Percentiles rank a stretch among this genome's conserved stretches.
phyloP scores from a whole-genome alignment of 2,329 filamentous ascomycete species.

The Monilinia polystroma region DNA sequence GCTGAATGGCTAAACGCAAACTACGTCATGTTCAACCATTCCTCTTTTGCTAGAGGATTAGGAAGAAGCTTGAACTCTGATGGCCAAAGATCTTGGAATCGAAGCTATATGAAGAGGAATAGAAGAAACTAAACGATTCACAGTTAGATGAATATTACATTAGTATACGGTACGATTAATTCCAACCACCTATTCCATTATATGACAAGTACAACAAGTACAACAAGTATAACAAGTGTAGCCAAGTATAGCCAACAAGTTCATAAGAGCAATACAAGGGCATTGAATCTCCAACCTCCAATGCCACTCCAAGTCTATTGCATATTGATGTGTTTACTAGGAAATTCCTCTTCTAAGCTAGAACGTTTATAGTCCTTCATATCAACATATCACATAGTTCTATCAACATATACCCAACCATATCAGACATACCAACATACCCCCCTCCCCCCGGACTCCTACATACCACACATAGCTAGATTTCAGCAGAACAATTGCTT shows the following conservation, averaged over 20 bases:
- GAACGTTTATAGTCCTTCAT: too few species aligned
- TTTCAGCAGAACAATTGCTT: neutral
- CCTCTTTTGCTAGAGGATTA: neutral
- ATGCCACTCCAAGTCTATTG: neutral
- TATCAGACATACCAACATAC: neutral
- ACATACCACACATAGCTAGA: neutral
- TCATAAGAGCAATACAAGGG: neutral
- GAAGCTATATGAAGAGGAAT: neutral
- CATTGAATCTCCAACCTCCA: neutral
- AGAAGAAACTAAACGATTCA: constrained; percentile 6
- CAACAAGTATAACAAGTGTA: too few species aligned
- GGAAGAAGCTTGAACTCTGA: neutral
- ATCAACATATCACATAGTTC: neutral
- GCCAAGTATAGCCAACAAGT: neutral
- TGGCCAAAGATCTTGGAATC: neutral
- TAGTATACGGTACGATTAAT: neutral
- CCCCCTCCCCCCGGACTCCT: too few species aligned
- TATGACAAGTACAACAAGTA: too few species aligned
- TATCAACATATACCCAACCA: neutral
- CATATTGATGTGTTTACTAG: neutral
- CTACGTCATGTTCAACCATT: constrained; percentile 7
- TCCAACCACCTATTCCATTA: too few species aligned
- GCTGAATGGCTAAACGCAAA: neutral
- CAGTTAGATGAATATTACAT: constrained; percentile 3
- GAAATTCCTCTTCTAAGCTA: neutral